Conservation (phyloP, 73 alveolate species). For the Paramecium octaurelia region DNA sequence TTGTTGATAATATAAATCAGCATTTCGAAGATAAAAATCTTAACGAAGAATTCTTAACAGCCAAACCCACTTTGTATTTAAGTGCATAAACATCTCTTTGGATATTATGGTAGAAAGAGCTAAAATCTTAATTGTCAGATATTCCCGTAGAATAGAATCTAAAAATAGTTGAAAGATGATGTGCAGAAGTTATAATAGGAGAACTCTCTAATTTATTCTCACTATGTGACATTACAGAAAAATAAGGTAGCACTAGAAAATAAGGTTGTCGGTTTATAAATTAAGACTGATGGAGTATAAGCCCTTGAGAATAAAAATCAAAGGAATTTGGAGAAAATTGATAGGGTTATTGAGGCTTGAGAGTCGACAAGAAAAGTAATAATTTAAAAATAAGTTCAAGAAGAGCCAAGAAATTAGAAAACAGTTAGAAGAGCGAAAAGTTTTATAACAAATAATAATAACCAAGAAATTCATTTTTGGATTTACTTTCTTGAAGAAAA, state of each 20-base stretch:
- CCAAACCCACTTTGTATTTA: neutral
- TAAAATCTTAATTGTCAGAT: neutral
- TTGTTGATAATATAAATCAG: neutral
- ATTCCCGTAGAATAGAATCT: neutral
- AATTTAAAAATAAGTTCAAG: neutral
- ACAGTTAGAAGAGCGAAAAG: neutral
- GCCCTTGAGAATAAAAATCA: slow-evolving; percentile 16
- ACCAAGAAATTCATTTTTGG: neutral
- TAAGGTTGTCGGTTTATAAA: neutral
- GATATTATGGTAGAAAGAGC: neutral
- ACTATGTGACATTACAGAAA: neutral
- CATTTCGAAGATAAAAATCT: neutral
- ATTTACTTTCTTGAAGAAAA: neutral
- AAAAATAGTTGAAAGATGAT: neutral
- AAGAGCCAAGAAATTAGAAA: neutral
- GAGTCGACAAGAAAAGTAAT: neutral
- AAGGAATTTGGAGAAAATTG: neutral
- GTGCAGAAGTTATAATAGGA: neutral
- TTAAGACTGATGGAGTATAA: neutral
- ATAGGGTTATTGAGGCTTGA: neutral
- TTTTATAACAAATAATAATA: neutral
- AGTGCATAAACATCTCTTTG: neutral
- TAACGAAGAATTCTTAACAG: neutral
- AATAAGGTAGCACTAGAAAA: neutral
- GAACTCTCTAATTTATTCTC: neutral